Conservation (phyloP, 169 alveolate species). For the Eimeria falciformis region DNA sequence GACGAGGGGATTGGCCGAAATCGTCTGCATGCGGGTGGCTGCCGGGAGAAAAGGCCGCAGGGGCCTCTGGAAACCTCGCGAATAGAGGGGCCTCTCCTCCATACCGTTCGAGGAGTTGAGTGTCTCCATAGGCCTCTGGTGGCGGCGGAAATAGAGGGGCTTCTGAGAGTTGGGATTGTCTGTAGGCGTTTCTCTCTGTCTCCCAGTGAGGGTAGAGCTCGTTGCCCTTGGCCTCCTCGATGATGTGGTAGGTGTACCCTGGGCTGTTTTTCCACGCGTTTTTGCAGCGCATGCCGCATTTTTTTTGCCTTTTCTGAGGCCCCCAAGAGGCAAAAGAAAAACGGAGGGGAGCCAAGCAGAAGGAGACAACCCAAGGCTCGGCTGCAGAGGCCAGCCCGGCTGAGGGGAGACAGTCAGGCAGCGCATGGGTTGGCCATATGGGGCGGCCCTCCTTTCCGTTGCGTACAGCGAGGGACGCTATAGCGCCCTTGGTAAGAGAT, state of each 20-base stretch:
- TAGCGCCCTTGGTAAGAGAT: not conserved
- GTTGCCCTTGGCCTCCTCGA: no score
- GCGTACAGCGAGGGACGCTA: not conserved
- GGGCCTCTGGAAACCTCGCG: no score
- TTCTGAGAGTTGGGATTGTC: no score
- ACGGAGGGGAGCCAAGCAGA: not conserved
- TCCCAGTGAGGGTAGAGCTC: no score
- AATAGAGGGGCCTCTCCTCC: no score
- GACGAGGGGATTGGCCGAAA: no score
- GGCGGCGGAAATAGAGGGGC: no score
- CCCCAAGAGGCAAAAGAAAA: not conserved
- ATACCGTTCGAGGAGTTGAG: no score
- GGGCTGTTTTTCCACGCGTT: not conserved
- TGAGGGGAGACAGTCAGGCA: not conserved
- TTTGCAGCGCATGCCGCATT: constrained; percentile 4
- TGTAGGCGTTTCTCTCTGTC: no score
- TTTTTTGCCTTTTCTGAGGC: not conserved
- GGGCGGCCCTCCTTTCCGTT: not conserved
- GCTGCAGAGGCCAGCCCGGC: not conserved
- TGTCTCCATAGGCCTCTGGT: no score
- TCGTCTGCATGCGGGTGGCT: no score
- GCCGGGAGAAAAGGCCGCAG: no score
- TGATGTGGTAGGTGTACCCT: not conserved
- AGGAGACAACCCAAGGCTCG: not conserved
- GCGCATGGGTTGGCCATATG: not conserved